These are phyloP conservation scores for Citrullus mucosospermus DNA, from an alignment of 306 rosid genomes.

Conservation along the genomic window DNA sequence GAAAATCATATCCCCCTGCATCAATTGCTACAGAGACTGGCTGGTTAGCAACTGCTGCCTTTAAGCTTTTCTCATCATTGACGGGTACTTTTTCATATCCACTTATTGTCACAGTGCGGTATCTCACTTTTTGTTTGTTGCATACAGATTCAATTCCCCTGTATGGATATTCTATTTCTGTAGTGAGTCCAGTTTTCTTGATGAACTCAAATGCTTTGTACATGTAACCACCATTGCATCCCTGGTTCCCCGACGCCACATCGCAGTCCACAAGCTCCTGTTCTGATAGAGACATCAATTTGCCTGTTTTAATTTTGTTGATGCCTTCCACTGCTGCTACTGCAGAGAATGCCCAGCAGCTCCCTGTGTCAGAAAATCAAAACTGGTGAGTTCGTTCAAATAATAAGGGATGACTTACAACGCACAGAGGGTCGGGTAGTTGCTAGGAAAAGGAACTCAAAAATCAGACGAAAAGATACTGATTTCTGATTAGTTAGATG, in stretches of 20 bases:
- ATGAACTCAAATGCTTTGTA: constrained; percentile 45
- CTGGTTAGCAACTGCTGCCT: constrained; percentile 53
- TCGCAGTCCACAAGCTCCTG: constrained; percentile 71
- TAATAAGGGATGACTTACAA: neutral
- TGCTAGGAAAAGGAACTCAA: neutral
- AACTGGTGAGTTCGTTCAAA: neutral
- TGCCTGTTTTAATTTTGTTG: constrained; percentile 46
- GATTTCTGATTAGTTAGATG: neutral
- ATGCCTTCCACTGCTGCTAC: constrained; percentile 79
- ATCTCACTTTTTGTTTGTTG: constrained; percentile 14
- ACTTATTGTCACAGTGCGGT: constrained; percentile 20
- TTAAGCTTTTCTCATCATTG: constrained; percentile 31
- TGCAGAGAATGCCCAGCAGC: constrained; percentile 82
- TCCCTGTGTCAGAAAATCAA: constrained; percentile 31
- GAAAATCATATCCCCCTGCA: constrained; percentile 36
- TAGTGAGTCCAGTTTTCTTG: constrained; percentile 22
- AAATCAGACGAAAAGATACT: neutral
- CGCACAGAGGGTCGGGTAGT: neutral
- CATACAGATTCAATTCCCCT: constrained; percentile 26
- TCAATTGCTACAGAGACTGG: constrained; percentile 60
- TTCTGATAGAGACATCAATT: constrained; percentile 47
- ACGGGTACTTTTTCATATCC: constrained; percentile 43
- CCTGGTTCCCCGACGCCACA: constrained; percentile 26
- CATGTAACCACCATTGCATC: constrained; percentile 64
- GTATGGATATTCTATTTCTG: constrained; percentile 42